Evolutionary conservation across 1,284 basidiomycete genomes (phyloP).

Genomic region (Exobasidium rhododendri): DNA sequence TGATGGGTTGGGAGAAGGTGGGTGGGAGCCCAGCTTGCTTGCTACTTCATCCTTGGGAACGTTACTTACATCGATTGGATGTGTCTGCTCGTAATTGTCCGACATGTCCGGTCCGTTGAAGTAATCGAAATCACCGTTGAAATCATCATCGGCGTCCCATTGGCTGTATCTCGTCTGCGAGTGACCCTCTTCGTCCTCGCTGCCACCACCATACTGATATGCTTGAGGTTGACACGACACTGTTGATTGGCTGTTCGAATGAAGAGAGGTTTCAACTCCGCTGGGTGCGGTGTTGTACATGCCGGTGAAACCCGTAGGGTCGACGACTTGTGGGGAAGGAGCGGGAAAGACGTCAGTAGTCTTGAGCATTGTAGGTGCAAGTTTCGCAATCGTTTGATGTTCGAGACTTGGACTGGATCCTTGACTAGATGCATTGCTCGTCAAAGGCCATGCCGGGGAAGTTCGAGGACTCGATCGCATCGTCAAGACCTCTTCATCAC

Average conservation of each 20-base stretch:
- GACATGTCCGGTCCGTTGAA: conserved; percentile 63
- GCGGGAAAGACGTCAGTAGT: conserved; percentile 60
- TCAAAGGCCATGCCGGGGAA: conserved; percentile 19
- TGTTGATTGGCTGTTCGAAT: neutral
- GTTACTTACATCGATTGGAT: neutral
- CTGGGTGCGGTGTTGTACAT: conserved; percentile 8
- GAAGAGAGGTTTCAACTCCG: neutral
- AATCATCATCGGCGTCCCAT: conserved; percentile 56
- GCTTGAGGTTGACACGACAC: conserved; percentile 8
- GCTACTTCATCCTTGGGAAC: conserved; percentile 11
- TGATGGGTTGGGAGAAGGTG: neutral
- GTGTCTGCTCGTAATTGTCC: conserved; percentile 15
- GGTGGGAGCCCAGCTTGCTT: conserved; percentile 18
- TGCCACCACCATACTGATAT: conserved; percentile 6
- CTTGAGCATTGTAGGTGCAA: conserved; percentile 90
- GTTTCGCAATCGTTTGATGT: conserved; percentile 75
- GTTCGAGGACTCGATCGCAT: conserved; percentile 40
- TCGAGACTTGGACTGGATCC: conserved; percentile 15
- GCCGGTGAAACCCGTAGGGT: conserved; percentile 56
- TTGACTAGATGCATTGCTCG: conserved; percentile 10
- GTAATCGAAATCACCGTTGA: conserved; percentile 65
- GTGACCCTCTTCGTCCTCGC: conserved; percentile 10
- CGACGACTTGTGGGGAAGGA: conserved; percentile 64
- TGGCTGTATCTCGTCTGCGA: conserved; percentile 20
- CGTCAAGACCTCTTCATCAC: conserved; percentile 53